Evolutionary conservation across 2,329 filamentous ascomycete genomes (phyloP).

Genomic region (Didymella lethalis): DNA sequence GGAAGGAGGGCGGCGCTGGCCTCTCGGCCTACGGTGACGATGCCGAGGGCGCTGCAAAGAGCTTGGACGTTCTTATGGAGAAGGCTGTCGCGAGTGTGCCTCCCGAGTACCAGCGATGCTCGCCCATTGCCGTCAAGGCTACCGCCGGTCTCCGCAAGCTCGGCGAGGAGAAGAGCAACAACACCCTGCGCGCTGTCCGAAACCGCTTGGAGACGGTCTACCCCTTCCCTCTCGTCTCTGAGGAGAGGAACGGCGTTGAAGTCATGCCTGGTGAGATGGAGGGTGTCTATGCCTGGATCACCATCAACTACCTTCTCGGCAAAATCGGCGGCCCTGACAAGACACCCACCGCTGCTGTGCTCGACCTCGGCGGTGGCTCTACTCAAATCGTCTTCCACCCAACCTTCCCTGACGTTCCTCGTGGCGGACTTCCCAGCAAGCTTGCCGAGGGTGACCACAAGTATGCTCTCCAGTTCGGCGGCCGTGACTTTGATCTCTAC

Average conservation of each 20-base stretch:
- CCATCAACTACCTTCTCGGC: slow-evolving; percentile 95
- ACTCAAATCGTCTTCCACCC: slow-evolving; percentile 99
- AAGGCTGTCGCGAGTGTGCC: slow-evolving; percentile 86
- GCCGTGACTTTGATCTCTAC: slow-evolving; percentile 89
- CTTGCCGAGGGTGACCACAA: slow-evolving; percentile 93
- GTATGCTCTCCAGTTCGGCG: slow-evolving; percentile 89
- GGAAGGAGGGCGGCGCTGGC: slow-evolving; percentile 77
- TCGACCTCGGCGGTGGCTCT: slow-evolving; percentile 94
- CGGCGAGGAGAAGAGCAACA: slow-evolving; percentile 79
- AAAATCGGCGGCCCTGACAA: slow-evolving; percentile 95
- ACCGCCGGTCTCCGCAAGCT: slow-evolving; percentile 92
- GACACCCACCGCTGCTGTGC: slow-evolving; percentile 89
- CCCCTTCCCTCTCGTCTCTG: slow-evolving; percentile 91
- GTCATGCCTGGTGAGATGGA: slow-evolving; percentile 99
- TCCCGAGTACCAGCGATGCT: slow-evolving; percentile 88
- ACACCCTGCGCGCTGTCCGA: slow-evolving; percentile 86
- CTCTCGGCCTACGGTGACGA: slow-evolving; percentile 88
- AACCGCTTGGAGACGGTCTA: slow-evolving; percentile 84
- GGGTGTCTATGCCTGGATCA: slow-evolving; percentile 99
- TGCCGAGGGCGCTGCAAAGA: slow-evolving; percentile 86
- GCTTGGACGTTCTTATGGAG: slow-evolving; percentile 85
- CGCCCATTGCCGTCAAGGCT: slow-evolving; percentile 95
- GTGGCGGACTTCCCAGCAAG: slow-evolving; percentile 83
- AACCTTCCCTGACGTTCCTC: slow-evolving; percentile 76
- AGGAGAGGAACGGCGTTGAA: slow-evolving; percentile 84